Evolutionary conservation across 2,329 filamentous ascomycete genomes (phyloP).

Genomic region (Cladophialophora immunda): DNA sequence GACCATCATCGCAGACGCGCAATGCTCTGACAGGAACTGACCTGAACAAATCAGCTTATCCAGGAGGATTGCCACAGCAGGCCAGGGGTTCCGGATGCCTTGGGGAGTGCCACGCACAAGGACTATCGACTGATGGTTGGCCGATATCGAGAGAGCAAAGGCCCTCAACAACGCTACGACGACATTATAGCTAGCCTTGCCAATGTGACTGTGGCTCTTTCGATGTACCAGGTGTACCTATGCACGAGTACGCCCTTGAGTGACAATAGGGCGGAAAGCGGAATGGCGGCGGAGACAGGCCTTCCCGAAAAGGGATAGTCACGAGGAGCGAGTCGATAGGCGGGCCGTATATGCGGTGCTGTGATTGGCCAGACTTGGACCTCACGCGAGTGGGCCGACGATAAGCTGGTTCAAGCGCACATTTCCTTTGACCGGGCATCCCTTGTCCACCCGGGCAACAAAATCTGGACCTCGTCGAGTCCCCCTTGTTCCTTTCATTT

Average conservation of each 20-base stretch:
- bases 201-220: background rate
- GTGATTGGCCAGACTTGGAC: slow-evolving; percentile 23
- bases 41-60: background rate
- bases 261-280: slow-evolving; percentile 3
- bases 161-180: background rate
- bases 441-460: background rate
- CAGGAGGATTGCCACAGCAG: background rate
- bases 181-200: background rate
- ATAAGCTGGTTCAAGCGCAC: slow-evolving; percentile 26
- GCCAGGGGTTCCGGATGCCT: background rate
- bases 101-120: background rate
- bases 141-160: background rate
- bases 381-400: slow-evolving; percentile 9
- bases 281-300: background rate
- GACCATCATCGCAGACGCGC: background rate
- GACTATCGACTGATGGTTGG: background rate
- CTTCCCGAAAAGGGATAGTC: background rate
- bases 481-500: slow-evolving; percentile 11
- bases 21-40: background rate
- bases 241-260: slow-evolving; percentile 4
- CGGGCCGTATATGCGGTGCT: background rate
- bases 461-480: slow-evolving; percentile 2
- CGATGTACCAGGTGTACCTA: background rate
- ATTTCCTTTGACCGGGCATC: slow-evolving; percentile 20
- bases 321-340: background rate